Base-by-base conservation (phyloP, 495 filamentous ascomycete genomes). In the Annulohypoxylon stygium region DNA sequence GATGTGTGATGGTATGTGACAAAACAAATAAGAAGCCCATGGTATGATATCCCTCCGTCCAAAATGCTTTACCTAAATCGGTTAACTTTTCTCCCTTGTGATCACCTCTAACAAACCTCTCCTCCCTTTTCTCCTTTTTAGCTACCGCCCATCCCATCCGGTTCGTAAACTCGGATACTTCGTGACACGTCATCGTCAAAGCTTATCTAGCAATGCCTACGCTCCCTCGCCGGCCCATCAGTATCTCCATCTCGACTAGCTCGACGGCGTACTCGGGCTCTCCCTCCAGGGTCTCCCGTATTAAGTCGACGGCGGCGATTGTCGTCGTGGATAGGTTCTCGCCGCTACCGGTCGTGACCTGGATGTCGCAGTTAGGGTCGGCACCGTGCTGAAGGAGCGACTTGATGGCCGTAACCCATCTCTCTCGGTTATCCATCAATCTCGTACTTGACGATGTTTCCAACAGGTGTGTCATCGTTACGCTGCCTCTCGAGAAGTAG, bases 211-310 rank as follows among this genome's bases (percentile, higher is more conserved):
- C 69, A 23, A 75, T 51, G 7, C 72, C 74, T 10, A 77, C 75
- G n/a, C 75, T 77, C 10, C 71, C 74, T 61, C 77, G 61, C 25
- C 77, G 60, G 12, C 75, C 76, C 68, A 76, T 75, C 12, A 79
- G 60, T 0, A 67, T 72, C 50, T 79, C 78, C 51, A 79, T 66
- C 59, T 79, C 71, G 18, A 76, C 45, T 4, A 79, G 50, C 45
- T 79, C 78, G 33, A 79, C 47, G 16, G 74, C 78, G 33, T 79
- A 79, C 20, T 79, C 78, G 26, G 76, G 78, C 39, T 78, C 78
- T 2, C 78, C 76, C 41, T 76, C 73, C 16, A 79, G 54, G 2
- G 76, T 79, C 26, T 79, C 76, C 1, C 76, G 76, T 33, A 79
- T 75, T 12, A 76, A 45, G 34, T 79, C 78, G 0, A 79, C 68